Evolutionary conservation across 805 yeast genomes (phyloP).

Genomic region (Yamadazyma sp.): DNA sequence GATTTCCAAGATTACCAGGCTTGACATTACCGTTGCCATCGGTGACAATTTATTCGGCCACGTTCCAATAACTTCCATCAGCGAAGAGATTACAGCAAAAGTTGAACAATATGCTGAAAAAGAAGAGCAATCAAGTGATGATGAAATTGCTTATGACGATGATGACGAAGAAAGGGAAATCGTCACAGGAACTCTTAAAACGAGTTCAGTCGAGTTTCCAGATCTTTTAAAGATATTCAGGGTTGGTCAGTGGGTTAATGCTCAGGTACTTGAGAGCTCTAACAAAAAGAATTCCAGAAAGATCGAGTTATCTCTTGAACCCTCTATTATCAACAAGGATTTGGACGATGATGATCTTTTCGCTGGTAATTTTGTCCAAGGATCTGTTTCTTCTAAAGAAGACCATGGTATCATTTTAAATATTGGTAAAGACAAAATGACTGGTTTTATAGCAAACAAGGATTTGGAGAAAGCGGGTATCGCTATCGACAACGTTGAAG

Average conservation of each 20-base stretch:
- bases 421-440: conserved; percentile 54
- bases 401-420: conserved; percentile 88
- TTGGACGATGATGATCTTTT: conserved; percentile 65
- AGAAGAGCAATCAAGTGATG: conserved; percentile 41
- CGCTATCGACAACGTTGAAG: conserved; percentile 26
- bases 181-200: conserved; percentile 22
- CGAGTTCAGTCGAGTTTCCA: conserved; percentile 48
- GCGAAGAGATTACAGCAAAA: conserved; percentile 56
- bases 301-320: conserved; percentile 72
- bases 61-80: conserved; percentile 71
- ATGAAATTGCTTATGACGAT: conserved; percentile 34
- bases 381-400: conserved; percentile 73
- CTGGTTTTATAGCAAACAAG: conserved; percentile 76
- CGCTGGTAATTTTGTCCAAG: conserved; percentile 68
- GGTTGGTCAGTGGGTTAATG: conserved; percentile 86
- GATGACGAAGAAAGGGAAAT: conserved; percentile 29
- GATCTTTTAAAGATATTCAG: conserved; percentile 52
- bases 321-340: conserved; percentile 62
- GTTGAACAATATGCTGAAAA: conserved; percentile 55
- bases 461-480: conserved; percentile 47
- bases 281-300: conserved; percentile 49
- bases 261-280: conserved; percentile 60
- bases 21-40: conserved; percentile 67
- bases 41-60: conserved; percentile 82
- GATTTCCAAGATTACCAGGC: conserved; percentile 55